Evolutionary conservation across 805 yeast genomes (phyloP), one percentile per base, ranked within the genome.

Genomic region (Candida koratica): DNA sequence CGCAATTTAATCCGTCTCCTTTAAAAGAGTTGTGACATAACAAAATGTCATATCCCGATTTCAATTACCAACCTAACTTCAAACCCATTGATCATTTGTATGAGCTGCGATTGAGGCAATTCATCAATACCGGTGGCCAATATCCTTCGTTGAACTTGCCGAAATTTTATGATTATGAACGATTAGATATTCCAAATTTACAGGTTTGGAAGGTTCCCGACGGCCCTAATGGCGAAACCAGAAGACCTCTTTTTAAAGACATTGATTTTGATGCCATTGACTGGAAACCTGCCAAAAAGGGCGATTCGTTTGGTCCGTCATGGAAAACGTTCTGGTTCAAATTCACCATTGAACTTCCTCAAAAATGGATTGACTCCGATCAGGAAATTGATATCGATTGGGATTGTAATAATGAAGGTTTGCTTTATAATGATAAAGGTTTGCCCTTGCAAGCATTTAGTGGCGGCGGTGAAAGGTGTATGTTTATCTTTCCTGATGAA

Each of bases 241-340:
- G 67, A 34, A 69, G 89, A 29, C 93, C 93, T 0, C 59, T 71
- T 20, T 83, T 81, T 58, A 59, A 67, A 34, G 79, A 76, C 37
- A 60, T 67, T 29, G 74, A 85, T 43, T 67, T 77, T 46, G 64
- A 56, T 15, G 51, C 52, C 4, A 53, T 69, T 22, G 65, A 71
- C 15, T 77, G 78, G 69, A 62, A 69, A 46, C 62, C 67, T 16
- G 81, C 85, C n/a, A 56, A 60, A 10, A 79, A 78, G 45, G 94
- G 93, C 15, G 81, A 84, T 47, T 61, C 69, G 6, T 87, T 84
- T 56, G 97, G 97, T 0, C 98, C 98, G 3, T 83, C 94, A 10
- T 90, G 98, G 98, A 81, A 90, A 40, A 84, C 97, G 1, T 94
- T 87, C 45, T 90, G 98, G 98, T 87, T 93, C 60, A 74, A 77